Evolutionary conservation across 2,329 filamentous ascomycete species (phyloP), one percentile per base, ranked within the genome.

Genomic region (Curvularia lunata): DNA sequence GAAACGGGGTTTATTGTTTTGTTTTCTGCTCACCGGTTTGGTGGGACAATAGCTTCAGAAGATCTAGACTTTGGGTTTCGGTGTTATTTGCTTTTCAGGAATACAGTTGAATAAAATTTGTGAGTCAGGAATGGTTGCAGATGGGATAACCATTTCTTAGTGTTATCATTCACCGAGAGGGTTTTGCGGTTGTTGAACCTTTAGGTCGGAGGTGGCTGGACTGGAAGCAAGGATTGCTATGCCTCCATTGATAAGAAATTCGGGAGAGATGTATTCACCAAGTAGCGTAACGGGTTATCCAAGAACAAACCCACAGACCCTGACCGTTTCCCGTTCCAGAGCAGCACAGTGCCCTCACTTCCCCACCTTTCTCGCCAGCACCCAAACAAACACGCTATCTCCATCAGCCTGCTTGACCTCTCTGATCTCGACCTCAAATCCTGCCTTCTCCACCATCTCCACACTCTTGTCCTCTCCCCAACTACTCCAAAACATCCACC

Each of bases 401-500:
- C 60, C 63, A 37, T 56, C 62, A 19, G 62, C 63, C 34, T 70
- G 56, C 25, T 64, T 61, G 3, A 70, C 55, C 30, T 75, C 70
- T 34, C 64, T 68, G 0, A 67, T 53, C 27, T 70, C 2, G 0
- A 73, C 50, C 49, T 69, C 61, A 2, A 73, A 59, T 4, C 75
- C 76, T 3, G 52, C 59, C 19, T 69, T 63, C 34, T 67, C 60
- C 18, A 77, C 54, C 63, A 78, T 71, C 34, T 62, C 60, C 40
- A 66, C 59, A 28, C 71, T 78, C 46, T 66, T 65, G 6, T 76
- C 68, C 23, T 56, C 69, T 4, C 77, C 78, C 74, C 75, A 80
- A 1, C 72, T 69, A 66, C 76, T 78, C 77, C 78, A 81, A 65
- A 74, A 76, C 70, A 79, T 76, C 64, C 69, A 71, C 4, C 65